A percentile compares a stretch with the other conserved stretches of the same genome.
These are phyloP conservation scores for Cornus florida DNA, from an alignment of 148 eudicot genomes.

Conservation along the genomic window DNA sequence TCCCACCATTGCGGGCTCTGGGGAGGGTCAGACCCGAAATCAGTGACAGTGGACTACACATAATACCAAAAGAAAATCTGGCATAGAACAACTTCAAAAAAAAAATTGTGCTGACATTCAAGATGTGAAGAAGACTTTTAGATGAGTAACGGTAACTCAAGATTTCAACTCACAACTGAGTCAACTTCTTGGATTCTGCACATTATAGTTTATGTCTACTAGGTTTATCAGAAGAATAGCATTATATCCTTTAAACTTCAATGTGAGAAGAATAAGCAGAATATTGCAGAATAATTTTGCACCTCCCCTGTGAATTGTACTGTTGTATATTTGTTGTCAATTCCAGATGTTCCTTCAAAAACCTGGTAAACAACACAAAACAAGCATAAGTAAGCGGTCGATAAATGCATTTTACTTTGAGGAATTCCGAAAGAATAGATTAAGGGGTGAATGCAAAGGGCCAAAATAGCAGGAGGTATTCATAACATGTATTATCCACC, in stretches of 20 bases:
- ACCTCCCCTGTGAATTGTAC: constrained; percentile 99
- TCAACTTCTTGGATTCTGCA: too few species aligned
- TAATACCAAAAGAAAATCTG: too few species aligned
- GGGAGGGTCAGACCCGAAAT: not conserved
- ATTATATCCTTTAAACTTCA: not conserved
- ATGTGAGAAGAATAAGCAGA: not conserved
- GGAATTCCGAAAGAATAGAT: not conserved
- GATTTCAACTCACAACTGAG: too few species aligned
- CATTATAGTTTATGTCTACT: too few species aligned
- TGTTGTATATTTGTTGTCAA: constrained; percentile 95
- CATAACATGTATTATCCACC: not conserved
- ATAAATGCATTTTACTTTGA: not conserved
- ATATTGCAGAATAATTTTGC: constrained; percentile 13
- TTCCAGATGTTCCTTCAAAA: constrained; percentile 99
- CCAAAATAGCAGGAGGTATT: not conserved
- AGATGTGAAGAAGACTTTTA: too few species aligned
- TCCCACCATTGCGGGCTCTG: too few species aligned
- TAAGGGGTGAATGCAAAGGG: not conserved
- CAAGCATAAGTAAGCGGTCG: not conserved
- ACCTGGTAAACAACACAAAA: constrained; percentile 49
- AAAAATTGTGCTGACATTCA: too few species aligned
- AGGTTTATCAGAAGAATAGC: too few species aligned
- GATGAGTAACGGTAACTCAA: too few species aligned
- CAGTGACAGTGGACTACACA: too few species aligned
- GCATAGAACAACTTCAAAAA: too few species aligned